A percentile compares a stretch with the other conserved stretches of the same genome.
Conservation (phyloP, 148 eudicot species). For the Silene conica region DNA sequence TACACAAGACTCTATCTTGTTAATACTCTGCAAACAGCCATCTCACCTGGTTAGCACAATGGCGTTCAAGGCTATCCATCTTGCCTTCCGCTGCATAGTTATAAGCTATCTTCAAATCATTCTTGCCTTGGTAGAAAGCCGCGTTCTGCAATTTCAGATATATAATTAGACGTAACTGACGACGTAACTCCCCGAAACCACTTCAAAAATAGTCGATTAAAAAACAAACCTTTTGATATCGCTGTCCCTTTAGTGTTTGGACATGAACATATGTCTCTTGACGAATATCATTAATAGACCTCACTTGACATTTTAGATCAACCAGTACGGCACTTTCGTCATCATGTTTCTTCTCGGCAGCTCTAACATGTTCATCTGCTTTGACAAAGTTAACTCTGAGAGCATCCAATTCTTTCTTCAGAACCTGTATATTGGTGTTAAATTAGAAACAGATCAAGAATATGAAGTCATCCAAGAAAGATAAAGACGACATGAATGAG, state of each 20-base stretch:
- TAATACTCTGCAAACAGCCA: neutral
- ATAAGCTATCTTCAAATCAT: conserved; percentile 45
- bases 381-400: conserved; percentile 44
- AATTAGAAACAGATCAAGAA: neutral
- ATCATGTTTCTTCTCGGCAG: conserved; percentile 44
- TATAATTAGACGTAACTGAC: too few species aligned
- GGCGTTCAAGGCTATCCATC: conserved; percentile 46
- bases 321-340: conserved; percentile 41
- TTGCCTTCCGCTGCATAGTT: conserved; percentile 42
- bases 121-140: conserved; percentile 51
- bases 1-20: too few species aligned
- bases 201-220: neutral
- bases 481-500: too few species aligned
- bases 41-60: conserved; percentile 63
- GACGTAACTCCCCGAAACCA: too few species aligned
- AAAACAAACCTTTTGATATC: conserved; percentile 57
- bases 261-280: conserved; percentile 52
- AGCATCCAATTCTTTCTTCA: conserved; percentile 63
- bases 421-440: conserved; percentile 36
- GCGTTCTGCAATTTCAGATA: conserved; percentile 45
- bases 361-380: conserved; percentile 39
- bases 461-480: too few species aligned
- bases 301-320: conserved; percentile 37
- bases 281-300: conserved; percentile 50
- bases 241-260: conserved; percentile 40